Evolutionary conservation across 2,329 filamentous ascomycete species (phyloP).

Genomic region (Stagonosporopsis chrysanthemi): DNA sequence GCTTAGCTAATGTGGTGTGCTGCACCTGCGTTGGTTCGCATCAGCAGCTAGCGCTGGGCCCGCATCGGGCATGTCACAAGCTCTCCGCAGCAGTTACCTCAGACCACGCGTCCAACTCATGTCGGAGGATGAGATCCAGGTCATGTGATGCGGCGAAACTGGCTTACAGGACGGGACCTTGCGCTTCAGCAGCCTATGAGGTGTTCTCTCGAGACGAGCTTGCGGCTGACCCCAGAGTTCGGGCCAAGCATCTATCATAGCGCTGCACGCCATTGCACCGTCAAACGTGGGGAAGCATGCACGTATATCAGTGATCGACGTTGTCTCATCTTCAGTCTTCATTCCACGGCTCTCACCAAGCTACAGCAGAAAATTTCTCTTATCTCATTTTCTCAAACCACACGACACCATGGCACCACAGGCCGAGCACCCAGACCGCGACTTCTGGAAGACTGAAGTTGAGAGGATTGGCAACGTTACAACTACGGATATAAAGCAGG

Average conservation of each 20-base stretch:
- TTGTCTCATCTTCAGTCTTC: neutral
- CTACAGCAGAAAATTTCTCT: neutral
- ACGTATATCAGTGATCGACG: constrained; percentile 3
- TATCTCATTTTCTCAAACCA: neutral
- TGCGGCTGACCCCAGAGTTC: constrained; percentile 1
- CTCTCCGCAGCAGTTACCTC: neutral
- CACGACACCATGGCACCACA: constrained; percentile 7
- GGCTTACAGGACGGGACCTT: neutral
- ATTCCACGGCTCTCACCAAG: neutral
- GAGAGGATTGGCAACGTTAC: constrained; percentile 17
- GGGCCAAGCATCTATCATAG: neutral
- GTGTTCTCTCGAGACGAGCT: constrained; percentile 3
- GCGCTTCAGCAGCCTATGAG: constrained; percentile 1
- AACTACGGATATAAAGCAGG: constrained; percentile 18
- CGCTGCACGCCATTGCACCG: neutral
- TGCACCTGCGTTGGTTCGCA: neutral
- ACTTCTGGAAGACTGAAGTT: constrained; percentile 14
- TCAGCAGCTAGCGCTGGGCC: neutral
- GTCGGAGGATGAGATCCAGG: neutral
- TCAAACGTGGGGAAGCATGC: constrained; percentile 1
- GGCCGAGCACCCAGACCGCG: constrained; percentile 8
- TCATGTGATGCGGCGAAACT: constrained; percentile 13
- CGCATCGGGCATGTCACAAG: constrained; percentile 1
- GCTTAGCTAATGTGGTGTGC: neutral
- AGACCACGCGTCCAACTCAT: neutral